phyloP scores from a whole-genome alignment of 2,329 filamentous ascomycete genomes.

The Ophiocordyceps polyrhachis-furcata region DNA sequence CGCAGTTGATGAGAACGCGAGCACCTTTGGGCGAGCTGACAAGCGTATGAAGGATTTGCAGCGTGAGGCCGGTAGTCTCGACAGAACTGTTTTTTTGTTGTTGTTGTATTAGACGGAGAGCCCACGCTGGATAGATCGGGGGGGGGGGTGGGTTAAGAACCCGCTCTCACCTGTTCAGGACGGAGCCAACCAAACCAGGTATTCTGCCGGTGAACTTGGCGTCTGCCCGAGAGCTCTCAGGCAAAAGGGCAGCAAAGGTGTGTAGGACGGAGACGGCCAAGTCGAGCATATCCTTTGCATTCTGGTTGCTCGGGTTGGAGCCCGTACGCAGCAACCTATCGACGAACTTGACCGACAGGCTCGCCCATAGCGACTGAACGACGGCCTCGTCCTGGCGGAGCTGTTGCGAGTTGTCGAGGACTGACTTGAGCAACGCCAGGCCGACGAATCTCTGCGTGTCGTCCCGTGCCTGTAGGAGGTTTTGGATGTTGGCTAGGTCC shows the following conservation, averaged over 20 bases:
- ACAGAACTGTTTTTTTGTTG: slow-evolving; percentile 30
- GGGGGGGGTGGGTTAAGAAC: neutral
- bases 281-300: slow-evolving; percentile 41
- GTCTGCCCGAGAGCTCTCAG: slow-evolving; percentile 24
- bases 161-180: slow-evolving; percentile 30
- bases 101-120: neutral
- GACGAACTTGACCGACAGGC: slow-evolving; percentile 42
- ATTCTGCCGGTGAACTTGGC: slow-evolving; percentile 32
- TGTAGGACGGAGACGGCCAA: slow-evolving; percentile 44
- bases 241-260: slow-evolving; percentile 39
- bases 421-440: slow-evolving; percentile 44
- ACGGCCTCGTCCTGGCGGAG: slow-evolving; percentile 26
- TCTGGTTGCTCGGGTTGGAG: slow-evolving; percentile 19
- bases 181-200: slow-evolving; percentile 30
- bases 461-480: slow-evolving; percentile 38
- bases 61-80: slow-evolving; percentile 30
- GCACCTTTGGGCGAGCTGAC: slow-evolving; percentile 33
- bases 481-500: slow-evolving; percentile 28
- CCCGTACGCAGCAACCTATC: slow-evolving; percentile 42
- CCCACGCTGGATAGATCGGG: neutral
- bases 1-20: slow-evolving; percentile 23
- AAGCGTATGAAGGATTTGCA: slow-evolving; percentile 38
- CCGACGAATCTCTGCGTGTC: slow-evolving; percentile 53
- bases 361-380: slow-evolving; percentile 36
- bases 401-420: slow-evolving; percentile 40